Conservation (phyloP, 2,329 filamentous ascomycete genomes). For the Neocucurbitaria cava region DNA sequence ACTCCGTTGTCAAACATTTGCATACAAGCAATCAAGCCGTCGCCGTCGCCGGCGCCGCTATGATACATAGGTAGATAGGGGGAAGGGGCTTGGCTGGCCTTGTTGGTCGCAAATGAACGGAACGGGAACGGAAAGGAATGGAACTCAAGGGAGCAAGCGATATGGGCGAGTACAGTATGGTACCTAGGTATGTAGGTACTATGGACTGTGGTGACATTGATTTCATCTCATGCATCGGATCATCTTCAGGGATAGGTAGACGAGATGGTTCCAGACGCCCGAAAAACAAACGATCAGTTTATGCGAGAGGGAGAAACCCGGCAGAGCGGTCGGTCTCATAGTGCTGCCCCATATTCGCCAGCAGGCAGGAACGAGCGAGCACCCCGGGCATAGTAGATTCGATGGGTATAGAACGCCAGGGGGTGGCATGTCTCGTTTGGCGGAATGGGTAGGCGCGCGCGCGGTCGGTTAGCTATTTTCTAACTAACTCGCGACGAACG, state of each 20-base stretch:
- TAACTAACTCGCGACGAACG: too few relatives aligned
- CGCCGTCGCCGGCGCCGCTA: neutral
- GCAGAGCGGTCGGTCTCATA: neutral
- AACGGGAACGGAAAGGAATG: too few relatives aligned
- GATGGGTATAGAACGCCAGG: neutral
- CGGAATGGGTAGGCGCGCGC: neutral
- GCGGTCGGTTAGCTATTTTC: neutral
- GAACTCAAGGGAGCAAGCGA: too few relatives aligned
- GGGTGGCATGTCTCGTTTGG: neutral
- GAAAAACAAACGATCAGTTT: neutral
- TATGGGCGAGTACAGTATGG: neutral
- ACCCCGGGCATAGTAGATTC: neutral
- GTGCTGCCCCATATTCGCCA: neutral
- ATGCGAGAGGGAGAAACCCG: neutral
- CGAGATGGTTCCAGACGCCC: neutral
- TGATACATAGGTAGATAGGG: too few relatives aligned
- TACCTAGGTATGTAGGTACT: too few relatives aligned
- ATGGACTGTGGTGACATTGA: too few relatives aligned
- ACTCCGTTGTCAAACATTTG: constrained; percentile 1
- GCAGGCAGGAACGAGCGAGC: neutral
- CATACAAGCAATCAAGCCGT: neutral
- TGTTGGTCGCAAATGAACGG: too few relatives aligned
- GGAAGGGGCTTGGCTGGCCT: too few relatives aligned
- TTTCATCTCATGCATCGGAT: neutral
- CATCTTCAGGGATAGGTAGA: constrained; percentile 1